Percentiles rank a stretch among this genome's conserved stretches.
These are phyloP conservation scores for Pseudohyphozyma bogoriensis DNA, from an alignment of 768 basidiomycete genomes.

Conservation along the genomic window DNA sequence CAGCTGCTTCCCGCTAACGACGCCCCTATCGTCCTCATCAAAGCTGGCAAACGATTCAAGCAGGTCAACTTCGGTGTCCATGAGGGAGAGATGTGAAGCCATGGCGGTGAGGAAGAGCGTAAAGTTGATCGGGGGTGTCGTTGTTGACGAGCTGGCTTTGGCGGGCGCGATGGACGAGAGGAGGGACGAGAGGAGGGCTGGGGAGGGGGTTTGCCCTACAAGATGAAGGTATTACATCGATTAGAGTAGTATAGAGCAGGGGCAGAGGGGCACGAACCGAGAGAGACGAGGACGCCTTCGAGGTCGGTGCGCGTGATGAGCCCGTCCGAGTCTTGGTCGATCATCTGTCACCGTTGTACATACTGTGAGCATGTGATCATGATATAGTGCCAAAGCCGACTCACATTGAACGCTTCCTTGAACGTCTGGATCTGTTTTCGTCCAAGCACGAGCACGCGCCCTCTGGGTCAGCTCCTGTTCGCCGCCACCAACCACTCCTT, in stretches of 20 bases:
- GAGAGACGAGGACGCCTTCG: slow-evolving; percentile 68
- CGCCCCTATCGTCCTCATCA: slow-evolving; percentile 75
- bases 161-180: not conserved
- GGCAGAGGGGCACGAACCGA: slow-evolving; percentile 35
- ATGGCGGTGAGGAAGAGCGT: not conserved
- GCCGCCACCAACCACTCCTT: no score
- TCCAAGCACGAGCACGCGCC: no score
- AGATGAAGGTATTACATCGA: no score
- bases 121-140: not conserved
- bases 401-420: slow-evolving; percentile 82
- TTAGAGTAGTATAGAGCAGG: not conserved
- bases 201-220: not conserved
- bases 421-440: slow-evolving; percentile 93
- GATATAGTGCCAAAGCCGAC: not conserved
- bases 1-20: slow-evolving; percentile 75
- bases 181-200: not conserved
- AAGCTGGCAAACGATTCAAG: slow-evolving; percentile 85
- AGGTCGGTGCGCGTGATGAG: slow-evolving; percentile 73
- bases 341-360: slow-evolving; percentile 31
- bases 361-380: not conserved
- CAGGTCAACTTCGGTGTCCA: slow-evolving; percentile 77
- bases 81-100: slow-evolving; percentile 67
- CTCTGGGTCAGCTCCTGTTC: no score
- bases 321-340: slow-evolving; percentile 90
- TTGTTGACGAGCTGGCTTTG: not conserved